phyloP scores from a whole-genome alignment of 352 stramenopile genomes.

The Chrysophaeum taylorii region DNA sequence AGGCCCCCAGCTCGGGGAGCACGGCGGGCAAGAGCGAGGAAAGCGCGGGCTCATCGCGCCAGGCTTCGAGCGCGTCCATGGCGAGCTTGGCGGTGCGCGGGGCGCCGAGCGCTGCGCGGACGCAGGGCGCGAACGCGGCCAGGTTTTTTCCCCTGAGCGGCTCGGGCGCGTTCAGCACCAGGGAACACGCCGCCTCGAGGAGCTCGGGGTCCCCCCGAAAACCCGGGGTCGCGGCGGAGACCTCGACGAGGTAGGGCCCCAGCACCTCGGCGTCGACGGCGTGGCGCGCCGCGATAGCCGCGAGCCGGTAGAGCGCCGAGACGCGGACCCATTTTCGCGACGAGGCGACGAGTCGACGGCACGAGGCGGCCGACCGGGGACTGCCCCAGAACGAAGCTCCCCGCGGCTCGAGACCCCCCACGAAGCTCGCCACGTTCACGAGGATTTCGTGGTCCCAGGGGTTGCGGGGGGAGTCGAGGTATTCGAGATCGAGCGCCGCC shows the following conservation, averaged over 20 bases:
- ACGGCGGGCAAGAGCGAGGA: not conserved
- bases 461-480: not conserved
- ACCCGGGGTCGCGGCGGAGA: not conserved
- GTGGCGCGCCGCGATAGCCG: not conserved
- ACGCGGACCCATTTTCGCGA: no score
- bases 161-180: not conserved
- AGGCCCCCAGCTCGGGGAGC: not conserved
- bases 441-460: not conserved
- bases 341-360: no score
- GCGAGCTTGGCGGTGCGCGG: not conserved
- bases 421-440: not conserved
- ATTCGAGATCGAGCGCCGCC: not conserved
- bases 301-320: conserved; percentile 1
- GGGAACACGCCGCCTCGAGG: not conserved
- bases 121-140: not conserved
- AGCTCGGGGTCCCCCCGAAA: conserved; percentile 11
- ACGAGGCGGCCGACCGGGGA: no score
- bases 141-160: not conserved
- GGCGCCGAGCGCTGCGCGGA: not conserved
- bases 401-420: not conserved
- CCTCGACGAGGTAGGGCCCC: not conserved
- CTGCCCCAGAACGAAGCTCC: no score
- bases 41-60: not conserved
- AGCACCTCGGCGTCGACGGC: not conserved
- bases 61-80: not conserved